Conservation (phyloP, 2,329 filamentous ascomycete genomes). For the Mycocentrospora acerina region DNA sequence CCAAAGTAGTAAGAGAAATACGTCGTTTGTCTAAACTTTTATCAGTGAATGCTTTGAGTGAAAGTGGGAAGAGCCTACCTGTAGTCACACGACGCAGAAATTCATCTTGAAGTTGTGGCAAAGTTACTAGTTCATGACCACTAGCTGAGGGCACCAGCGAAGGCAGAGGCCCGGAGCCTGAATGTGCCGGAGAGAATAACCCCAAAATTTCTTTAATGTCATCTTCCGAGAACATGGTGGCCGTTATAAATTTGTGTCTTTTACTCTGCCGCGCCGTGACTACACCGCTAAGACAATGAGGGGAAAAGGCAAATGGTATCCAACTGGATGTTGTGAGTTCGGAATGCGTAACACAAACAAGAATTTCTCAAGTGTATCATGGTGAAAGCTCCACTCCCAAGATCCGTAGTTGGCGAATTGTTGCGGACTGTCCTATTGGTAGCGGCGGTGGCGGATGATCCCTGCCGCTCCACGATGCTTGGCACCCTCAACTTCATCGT, state of each 20-base stretch:
- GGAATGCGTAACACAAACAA: no score
- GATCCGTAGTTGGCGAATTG: no score
- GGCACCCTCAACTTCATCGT: constrained; percentile 11
- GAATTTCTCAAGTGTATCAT: no score
- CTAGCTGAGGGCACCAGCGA: constrained; percentile 21
- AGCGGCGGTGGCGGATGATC: no score
- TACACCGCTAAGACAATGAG: no score
- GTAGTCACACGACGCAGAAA: constrained; percentile 22
- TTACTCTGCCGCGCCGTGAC: no score
- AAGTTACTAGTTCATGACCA: constrained; percentile 30
- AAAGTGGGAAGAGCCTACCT: constrained; percentile 4
- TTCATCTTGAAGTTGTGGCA: constrained; percentile 16
- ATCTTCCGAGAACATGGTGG: constrained; percentile 36
- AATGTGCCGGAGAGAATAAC: constrained; percentile 21
- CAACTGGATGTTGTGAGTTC: no score
- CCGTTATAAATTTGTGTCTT: background rate
- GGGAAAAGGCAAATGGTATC: no score
- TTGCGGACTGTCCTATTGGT: no score
- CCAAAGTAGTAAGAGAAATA: constrained; percentile 16
- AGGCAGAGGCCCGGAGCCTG: constrained; percentile 7
- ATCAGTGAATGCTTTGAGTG: constrained; percentile 1
- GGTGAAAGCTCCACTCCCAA: no score
- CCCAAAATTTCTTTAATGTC: constrained; percentile 32
- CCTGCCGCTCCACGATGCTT: constrained; percentile 6
- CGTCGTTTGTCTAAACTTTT: constrained; percentile 11